Conservation (phyloP, 169 alveolate species). For the Cryptosporidium andersoni region DNA sequence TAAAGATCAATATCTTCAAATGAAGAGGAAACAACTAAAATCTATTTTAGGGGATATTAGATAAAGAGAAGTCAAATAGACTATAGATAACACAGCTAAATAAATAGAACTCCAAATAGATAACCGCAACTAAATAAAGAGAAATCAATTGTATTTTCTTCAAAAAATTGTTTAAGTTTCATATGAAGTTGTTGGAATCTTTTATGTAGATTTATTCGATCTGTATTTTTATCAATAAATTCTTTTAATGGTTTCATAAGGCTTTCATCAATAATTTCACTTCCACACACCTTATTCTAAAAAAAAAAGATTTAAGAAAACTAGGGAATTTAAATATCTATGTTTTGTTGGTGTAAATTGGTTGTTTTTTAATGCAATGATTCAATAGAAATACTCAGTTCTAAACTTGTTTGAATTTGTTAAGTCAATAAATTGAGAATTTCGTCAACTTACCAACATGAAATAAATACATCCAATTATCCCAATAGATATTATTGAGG, state of each 20-base stretch:
- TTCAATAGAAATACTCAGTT: background rate
- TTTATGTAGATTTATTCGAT: conserved; percentile 23
- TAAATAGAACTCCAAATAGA: conserved; percentile 39
- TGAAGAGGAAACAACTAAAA: conserved; percentile 35
- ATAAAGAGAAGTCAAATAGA: background rate
- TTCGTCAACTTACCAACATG: conserved; percentile 46
- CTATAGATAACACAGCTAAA: background rate
- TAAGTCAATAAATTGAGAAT: background rate
- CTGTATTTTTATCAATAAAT: conserved; percentile 16
- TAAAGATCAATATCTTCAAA: conserved; percentile 40
- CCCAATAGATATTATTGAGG: conserved; percentile 40
- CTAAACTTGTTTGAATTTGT: background rate
- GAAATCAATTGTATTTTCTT: conserved; percentile 16
- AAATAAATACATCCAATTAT: conserved; percentile 23
- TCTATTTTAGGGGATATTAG: background rate
- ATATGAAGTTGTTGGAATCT: conserved; percentile 25
- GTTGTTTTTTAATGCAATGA: no score
- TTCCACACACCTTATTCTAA: conserved; percentile 16
- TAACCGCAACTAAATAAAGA: conserved; percentile 51
- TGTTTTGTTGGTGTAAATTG: background rate
- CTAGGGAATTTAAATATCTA: background rate
- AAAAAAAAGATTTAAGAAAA: background rate
- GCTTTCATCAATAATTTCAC: conserved; percentile 12
- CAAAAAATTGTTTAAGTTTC: conserved; percentile 31
- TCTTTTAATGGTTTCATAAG: conserved; percentile 49